Conservation (phyloP, 176 grass and related monocot species). For the Juncus effusus region DNA sequence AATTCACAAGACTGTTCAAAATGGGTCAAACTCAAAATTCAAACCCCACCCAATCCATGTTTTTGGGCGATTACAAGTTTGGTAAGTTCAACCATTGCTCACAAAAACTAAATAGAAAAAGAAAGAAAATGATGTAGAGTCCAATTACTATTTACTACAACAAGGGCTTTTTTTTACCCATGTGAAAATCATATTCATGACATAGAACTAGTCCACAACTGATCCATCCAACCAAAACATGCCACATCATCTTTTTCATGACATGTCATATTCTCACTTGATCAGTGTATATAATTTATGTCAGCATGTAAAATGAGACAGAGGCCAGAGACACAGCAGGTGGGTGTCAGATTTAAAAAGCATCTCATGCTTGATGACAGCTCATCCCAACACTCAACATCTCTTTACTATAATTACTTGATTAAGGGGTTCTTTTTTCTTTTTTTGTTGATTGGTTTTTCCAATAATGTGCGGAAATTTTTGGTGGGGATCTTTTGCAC, state of each 20-base stretch:
- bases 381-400: conserved; percentile 28
- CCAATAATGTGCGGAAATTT: no score
- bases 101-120: no score
- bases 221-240: not conserved
- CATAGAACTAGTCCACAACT: not conserved
- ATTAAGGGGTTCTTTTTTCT: no score
- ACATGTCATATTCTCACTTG: not conserved
- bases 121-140: no score
- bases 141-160: no score
- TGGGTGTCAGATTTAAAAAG: conserved; percentile 24
- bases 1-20: no score
- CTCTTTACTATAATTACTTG: not conserved
- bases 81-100: no score
- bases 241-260: not conserved
- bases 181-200: not conserved
- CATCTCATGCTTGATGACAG: conserved; percentile 25
- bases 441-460: no score
- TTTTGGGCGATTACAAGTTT: no score
- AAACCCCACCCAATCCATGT: no score
- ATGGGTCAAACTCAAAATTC: no score
- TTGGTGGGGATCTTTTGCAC: no score
- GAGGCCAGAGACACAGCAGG: conserved; percentile 13
- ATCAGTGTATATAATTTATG: not conserved
- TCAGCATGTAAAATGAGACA: not conserved
- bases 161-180: not conserved